Evolutionary conservation across 176 grass and related monocot genomes (phyloP).

Genomic region (Carex scoparia): DNA sequence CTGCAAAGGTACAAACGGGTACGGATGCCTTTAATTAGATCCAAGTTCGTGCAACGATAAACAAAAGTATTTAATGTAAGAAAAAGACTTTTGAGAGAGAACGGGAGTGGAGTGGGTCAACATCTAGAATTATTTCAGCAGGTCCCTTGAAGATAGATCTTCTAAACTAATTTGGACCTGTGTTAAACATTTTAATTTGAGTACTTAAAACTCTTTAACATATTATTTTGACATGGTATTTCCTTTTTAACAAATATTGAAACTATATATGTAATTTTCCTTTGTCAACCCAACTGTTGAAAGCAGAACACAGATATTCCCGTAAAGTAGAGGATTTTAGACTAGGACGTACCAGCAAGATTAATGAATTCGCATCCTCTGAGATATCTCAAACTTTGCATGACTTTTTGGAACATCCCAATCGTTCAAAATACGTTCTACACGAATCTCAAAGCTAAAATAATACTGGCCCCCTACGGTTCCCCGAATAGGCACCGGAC

Average conservation of each 20-base stretch:
- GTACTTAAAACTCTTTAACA: not conserved
- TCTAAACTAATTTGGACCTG: not conserved
- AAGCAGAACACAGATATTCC: not conserved
- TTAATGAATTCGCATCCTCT: no score
- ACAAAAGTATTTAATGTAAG: not conserved
- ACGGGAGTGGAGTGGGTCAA: not conserved
- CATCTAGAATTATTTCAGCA: not conserved
- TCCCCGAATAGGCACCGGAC: no score
- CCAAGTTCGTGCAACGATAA: not conserved
- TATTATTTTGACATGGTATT: not conserved
- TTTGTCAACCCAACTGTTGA: not conserved
- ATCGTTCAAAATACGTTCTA: no score
- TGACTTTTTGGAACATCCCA: no score
- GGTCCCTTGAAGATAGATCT: not conserved
- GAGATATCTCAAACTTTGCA: no score
- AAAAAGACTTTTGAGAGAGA: not conserved
- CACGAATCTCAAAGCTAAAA: no score
- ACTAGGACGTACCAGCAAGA: not conserved
- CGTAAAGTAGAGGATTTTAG: not conserved
- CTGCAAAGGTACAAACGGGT: not conserved
- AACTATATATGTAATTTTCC: no score
- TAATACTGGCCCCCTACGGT: no score
- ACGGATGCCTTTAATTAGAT: not conserved
- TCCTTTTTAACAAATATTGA: no score
- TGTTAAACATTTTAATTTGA: not conserved